Percentiles rank a stretch among this genome's conserved stretches.
Conservation (phyloP, 2,329 filamentous ascomycete species). For the Alternaria infectoria region DNA sequence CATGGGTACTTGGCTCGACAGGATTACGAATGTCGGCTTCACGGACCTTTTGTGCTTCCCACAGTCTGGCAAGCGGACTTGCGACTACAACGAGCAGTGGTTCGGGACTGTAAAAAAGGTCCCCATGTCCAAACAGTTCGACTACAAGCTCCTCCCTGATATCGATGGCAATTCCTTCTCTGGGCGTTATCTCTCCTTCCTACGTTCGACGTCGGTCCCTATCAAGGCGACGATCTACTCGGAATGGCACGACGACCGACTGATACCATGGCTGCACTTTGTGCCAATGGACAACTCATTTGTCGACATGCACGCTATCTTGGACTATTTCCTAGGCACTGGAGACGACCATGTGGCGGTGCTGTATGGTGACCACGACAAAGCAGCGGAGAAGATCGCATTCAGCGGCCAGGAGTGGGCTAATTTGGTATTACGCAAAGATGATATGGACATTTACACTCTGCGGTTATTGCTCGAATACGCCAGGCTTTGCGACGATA, state of each 20-base stretch:
- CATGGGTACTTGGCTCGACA: constrained; percentile 50
- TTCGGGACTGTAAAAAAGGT: constrained; percentile 43
- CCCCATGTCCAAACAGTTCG: constrained; percentile 52
- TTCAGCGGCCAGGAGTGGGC: constrained; percentile 71
- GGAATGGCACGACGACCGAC: constrained; percentile 76
- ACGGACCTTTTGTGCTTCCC: constrained; percentile 55
- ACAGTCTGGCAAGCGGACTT: constrained; percentile 44
- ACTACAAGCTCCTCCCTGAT: constrained; percentile 73
- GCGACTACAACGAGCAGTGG: constrained; percentile 55
- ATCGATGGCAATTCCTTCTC: constrained; percentile 70
- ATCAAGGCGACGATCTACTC: constrained; percentile 80
- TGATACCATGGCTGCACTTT: constrained; percentile 81
- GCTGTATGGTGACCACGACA: constrained; percentile 55
- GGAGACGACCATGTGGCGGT: constrained; percentile 13
- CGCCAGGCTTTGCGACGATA: constrained; percentile 52
- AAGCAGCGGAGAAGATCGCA: constrained; percentile 68
- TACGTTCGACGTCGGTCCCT: constrained; percentile 71
- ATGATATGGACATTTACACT: constrained; percentile 77
- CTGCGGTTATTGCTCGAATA: constrained; percentile 62
- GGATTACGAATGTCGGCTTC: constrained; percentile 52
- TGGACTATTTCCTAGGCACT: constrained; percentile 73
- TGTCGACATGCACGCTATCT: constrained; percentile 72
- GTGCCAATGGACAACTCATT: constrained; percentile 81
- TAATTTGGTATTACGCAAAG: constrained; percentile 68
- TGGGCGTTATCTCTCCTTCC: constrained; percentile 58